Evolutionary conservation across 768 basidiomycete genomes (phyloP).

Genomic region (Tricholoma sp.): DNA sequence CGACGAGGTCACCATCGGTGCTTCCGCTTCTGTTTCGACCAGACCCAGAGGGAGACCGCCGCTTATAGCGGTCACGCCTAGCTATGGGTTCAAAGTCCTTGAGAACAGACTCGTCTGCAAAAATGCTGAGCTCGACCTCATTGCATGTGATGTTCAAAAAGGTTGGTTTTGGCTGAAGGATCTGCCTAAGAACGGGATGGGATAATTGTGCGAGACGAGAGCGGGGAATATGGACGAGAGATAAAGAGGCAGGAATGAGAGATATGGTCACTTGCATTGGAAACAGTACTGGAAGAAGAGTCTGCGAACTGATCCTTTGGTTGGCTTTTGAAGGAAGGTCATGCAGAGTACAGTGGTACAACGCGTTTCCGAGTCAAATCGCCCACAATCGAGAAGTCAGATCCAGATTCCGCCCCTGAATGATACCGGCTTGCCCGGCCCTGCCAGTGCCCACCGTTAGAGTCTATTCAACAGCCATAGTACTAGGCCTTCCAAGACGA

Average conservation of each 20-base stretch:
- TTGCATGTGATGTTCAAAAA: conserved; percentile 79
- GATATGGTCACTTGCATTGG: conserved; percentile 55
- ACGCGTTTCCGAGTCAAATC: neutral
- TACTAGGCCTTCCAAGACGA: too few relatives aligned
- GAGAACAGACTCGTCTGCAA: conserved; percentile 55
- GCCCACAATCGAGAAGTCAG: too few relatives aligned
- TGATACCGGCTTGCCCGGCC: neutral
- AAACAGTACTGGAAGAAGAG: neutral
- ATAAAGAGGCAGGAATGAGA: conserved; percentile 65
- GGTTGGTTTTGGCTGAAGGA: conserved; percentile 58
- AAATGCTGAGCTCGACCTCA: conserved; percentile 72
- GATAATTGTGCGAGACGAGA: conserved; percentile 55
- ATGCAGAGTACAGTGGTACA: neutral
- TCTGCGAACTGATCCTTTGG: neutral
- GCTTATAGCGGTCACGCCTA: conserved; percentile 46
- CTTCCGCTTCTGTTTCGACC: conserved; percentile 18
- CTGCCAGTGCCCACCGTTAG: too few relatives aligned
- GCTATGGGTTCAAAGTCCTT: conserved; percentile 60
- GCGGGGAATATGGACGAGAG: conserved; percentile 72
- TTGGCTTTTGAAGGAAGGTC: neutral
- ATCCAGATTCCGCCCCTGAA: neutral
- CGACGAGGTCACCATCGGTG: conserved; percentile 45
- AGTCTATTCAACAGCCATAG: too few relatives aligned
- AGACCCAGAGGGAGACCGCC: conserved; percentile 30
- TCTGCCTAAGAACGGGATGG: conserved; percentile 61